A percentile compares a stretch with the other conserved stretches of the same genome.
phyloP scores from a whole-genome alignment of 2,329 filamentous ascomycete species.

The Lecanoromycetidae sp. region DNA sequence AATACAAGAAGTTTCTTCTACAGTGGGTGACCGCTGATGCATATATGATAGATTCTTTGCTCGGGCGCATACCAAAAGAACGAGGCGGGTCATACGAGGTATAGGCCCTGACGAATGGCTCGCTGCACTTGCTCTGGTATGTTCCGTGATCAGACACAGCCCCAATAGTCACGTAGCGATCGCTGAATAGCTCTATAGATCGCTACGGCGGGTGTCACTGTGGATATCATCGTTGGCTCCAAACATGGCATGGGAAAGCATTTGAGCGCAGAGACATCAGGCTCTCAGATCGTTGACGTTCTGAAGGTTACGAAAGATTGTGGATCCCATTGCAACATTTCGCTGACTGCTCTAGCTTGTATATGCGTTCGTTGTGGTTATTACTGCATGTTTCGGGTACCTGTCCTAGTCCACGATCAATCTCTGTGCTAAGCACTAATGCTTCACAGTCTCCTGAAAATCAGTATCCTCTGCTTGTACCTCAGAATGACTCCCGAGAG shows the following conservation, averaged over 20 bases:
- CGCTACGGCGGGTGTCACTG: conserved; percentile 3
- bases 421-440: not conserved
- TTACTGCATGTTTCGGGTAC: conserved; percentile 9
- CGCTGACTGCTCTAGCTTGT: conserved; percentile 4
- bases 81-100: conserved; percentile 7
- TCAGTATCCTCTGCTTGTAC: conserved; percentile 16
- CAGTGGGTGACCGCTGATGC: not conserved
- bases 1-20: too few species aligned
- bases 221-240: conserved; percentile 9
- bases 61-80: conserved; percentile 9
- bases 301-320: too few species aligned
- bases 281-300: not conserved
- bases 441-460: conserved; percentile 6
- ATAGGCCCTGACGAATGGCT: conserved; percentile 12
- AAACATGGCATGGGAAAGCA: conserved; percentile 16
- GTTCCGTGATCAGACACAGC: too few species aligned
- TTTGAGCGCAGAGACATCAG: not conserved
- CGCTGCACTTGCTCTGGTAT: conserved; percentile 9
- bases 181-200: not conserved
- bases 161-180: not conserved
- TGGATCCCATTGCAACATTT: too few species aligned
- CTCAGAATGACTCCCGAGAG: conserved; percentile 14
- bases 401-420: not conserved
- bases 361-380: conserved; percentile 9
- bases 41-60: conserved; percentile 5